A percentile compares a stretch with the other conserved stretches of the same genome.
These are phyloP conservation scores for Xylaria grammica DNA, from an alignment of 495 filamentous ascomycete genomes.

Conservation along the genomic window DNA sequence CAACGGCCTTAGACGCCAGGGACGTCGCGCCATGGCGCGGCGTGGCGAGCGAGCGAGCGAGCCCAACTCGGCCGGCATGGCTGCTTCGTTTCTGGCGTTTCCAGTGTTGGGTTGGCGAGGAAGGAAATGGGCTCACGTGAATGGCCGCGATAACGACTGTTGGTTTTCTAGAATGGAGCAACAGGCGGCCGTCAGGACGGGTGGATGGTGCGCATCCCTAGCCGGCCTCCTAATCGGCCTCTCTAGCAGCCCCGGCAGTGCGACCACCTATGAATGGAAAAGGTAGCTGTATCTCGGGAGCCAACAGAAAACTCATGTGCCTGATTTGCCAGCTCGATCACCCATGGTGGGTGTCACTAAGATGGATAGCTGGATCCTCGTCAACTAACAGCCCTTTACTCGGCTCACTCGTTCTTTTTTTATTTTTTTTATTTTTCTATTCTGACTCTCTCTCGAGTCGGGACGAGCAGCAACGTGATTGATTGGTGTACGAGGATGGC, in stretches of 20 bases:
- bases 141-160: background rate
- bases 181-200: background rate
- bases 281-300: constrained; percentile 6
- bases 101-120: background rate
- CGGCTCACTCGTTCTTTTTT: too few relatives aligned
- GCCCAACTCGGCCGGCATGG: background rate
- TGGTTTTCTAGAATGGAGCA: background rate
- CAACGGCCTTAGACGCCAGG: background rate
- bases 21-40: background rate
- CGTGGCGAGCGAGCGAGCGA: background rate
- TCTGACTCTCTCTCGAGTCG: background rate
- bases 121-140: background rate
- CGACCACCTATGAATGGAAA: constrained; percentile 2
- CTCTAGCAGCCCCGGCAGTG: background rate
- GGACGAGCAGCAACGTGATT: background rate
- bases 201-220: background rate
- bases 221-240: background rate
- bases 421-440: background rate
- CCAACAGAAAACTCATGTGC: constrained; percentile 7
- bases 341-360: constrained; percentile 9
- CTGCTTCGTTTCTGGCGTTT: background rate
- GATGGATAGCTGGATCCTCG: background rate
- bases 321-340: constrained; percentile 1
- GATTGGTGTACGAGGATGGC: background rate
- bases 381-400: background rate